These are phyloP conservation scores for Zizania palustris DNA, from an alignment of 202 grass and related monocot species.

Conservation along the genomic window DNA sequence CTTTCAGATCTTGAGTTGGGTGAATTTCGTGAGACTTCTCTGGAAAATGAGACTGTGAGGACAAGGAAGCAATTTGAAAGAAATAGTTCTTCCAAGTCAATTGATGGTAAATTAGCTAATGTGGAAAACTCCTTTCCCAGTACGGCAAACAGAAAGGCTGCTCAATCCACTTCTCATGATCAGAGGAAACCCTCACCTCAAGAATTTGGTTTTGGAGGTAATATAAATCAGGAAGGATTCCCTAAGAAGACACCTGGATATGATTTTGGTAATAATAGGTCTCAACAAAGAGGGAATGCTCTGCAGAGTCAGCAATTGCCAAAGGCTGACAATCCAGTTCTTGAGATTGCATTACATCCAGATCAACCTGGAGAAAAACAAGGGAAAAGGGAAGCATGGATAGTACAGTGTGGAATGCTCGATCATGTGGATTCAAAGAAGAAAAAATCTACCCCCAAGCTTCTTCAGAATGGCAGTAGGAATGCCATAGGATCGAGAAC, in stretches of 20 bases:
- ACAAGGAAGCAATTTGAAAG: conserved; percentile 75
- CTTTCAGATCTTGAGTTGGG: conserved; percentile 93
- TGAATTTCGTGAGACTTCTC: conserved; percentile 72
- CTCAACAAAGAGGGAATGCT: conserved; percentile 55
- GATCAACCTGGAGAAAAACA: conserved; percentile 49
- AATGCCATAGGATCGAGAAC: conserved; percentile 40
- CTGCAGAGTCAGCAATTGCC: conserved; percentile 57
- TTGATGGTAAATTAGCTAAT: conserved; percentile 58
- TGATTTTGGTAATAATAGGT: conserved; percentile 51
- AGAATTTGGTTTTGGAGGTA: conserved; percentile 41
- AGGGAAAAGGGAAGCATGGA: conserved; percentile 48
- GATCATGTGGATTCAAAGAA: conserved; percentile 53
- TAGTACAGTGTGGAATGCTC: conserved; percentile 40
- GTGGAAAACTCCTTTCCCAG: conserved; percentile 47
- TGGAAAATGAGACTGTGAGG: conserved; percentile 59
- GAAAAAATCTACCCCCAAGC: conserved; percentile 41
- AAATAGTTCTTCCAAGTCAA: conserved; percentile 82
- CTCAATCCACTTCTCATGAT: conserved; percentile 45
- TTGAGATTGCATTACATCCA: conserved; percentile 44
- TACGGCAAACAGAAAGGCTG: conserved; percentile 51
- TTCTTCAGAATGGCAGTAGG: conserved; percentile 52
- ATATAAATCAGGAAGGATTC: conserved; percentile 56
- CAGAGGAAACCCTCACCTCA: conserved; percentile 51
- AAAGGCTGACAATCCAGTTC: conserved; percentile 54
- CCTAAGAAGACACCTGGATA: conserved; percentile 45